These are phyloP conservation scores for Colletotrichum incanum DNA, from an alignment of 2,329 filamentous ascomycete genomes.

Conservation along the genomic window DNA sequence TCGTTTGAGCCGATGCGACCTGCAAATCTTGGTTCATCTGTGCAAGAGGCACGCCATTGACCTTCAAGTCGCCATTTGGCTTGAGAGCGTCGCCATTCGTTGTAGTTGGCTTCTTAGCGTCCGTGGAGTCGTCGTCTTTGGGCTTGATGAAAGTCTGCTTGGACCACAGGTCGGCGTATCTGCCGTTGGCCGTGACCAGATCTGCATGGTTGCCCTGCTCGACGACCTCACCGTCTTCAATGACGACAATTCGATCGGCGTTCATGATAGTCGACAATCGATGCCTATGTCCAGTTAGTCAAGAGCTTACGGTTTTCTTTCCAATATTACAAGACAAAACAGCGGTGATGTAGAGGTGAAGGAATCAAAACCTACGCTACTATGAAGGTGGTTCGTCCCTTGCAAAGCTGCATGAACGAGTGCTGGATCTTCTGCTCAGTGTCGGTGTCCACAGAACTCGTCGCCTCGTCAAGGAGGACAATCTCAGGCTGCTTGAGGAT, in stretches of 20 bases:
- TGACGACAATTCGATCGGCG: slow-evolving; percentile 77
- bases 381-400: slow-evolving; percentile 76
- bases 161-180: slow-evolving; percentile 77
- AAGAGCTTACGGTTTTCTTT: background rate
- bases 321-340: background rate
- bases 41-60: slow-evolving; percentile 51
- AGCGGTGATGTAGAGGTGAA: background rate
- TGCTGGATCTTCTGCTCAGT: slow-evolving; percentile 78
- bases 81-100: slow-evolving; percentile 57
- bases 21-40: slow-evolving; percentile 41
- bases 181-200: slow-evolving; percentile 70
- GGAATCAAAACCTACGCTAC: slow-evolving; percentile 68
- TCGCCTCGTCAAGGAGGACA: slow-evolving; percentile 84
- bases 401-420: slow-evolving; percentile 71
- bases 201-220: slow-evolving; percentile 75
- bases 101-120: slow-evolving; percentile 42
- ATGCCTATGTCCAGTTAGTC: slow-evolving; percentile 61
- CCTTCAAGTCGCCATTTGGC: slow-evolving; percentile 53
- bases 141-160: slow-evolving; percentile 72
- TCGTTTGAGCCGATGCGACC: slow-evolving; percentile 46
- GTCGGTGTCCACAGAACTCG: slow-evolving; percentile 81
- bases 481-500: slow-evolving; percentile 83
- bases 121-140: slow-evolving; percentile 53
- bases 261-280: slow-evolving; percentile 81
- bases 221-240: slow-evolving; percentile 74